Evolutionary conservation across 352 stramenopile genomes (phyloP), one percentile per base, ranked within the genome.

Genomic region (Globisporangium acanthophoron): DNA sequence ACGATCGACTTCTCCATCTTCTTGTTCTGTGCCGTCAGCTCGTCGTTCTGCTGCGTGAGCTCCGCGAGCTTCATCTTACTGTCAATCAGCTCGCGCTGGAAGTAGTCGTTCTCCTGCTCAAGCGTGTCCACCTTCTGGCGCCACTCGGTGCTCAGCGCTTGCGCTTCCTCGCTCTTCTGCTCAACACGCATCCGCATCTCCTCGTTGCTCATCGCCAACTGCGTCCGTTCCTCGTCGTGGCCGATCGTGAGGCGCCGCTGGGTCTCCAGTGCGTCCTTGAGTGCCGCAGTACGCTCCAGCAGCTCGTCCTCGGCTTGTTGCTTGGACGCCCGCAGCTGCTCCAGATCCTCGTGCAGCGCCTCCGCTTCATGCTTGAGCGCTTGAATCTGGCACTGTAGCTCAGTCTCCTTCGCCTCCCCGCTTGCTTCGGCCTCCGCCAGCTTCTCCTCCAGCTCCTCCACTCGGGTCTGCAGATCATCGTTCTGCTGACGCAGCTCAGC

Each of bases 31-130:
- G 73, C 69, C 33, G 69, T 58, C 21, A 89, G 69, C 61, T 93
- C 78, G 57, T 93, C 83, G 63, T 88, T 87, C 50, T 71, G 71
- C 56, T 88, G 77, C 61, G 74, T 89, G 41, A 91, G 67, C 59
- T 87, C 68, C 4, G 83, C 80, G 31, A 90, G 69, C 51, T 90
- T 87, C 70, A 93, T 85, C 76, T 93, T 91, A 69, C 74, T 88
- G 58, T 89, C 76, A 44, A 93, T 89, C 52, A 93, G 66, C 52
- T 93, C 83, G 59, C 71, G 67, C 58, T 91, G 83, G 68, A 89
- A 93, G 64, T 90, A 90, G 54, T 89, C 79, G 57, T 90, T 88
- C 65, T 92, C 83, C 55, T 87, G 73, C 64, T 88, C 67, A 11
- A 92, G 69, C 50, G 73, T 56, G 29, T 64, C 56, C 12, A 82